These are phyloP conservation scores for Ceratocystis cacaofunesta DNA, from an alignment of 2,329 filamentous ascomycete species.

Conservation along the genomic window DNA sequence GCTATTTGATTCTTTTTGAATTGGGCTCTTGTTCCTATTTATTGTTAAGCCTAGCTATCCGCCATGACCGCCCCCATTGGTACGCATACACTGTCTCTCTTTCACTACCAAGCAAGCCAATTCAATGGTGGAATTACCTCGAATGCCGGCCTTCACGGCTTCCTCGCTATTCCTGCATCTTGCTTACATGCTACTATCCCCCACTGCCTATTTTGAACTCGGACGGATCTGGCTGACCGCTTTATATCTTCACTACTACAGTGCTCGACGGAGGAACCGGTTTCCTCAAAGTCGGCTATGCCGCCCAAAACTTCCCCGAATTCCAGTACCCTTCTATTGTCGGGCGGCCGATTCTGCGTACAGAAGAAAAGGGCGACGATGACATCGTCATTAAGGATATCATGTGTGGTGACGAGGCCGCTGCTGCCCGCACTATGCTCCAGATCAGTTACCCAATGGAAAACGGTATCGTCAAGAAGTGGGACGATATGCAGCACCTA, in stretches of 20 bases:
- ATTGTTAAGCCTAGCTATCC: background rate
- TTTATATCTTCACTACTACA: constrained; percentile 26
- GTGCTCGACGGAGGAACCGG: constrained; percentile 99
- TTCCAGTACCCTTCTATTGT: constrained; percentile 98
- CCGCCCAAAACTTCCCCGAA: constrained; percentile 98
- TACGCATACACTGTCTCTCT: background rate
- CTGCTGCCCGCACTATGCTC: constrained; percentile 87
- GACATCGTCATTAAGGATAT: constrained; percentile 79
- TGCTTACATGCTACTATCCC: background rate
- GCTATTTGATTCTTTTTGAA: background rate
- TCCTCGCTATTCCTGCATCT: background rate
- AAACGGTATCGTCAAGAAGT: constrained; percentile 97
- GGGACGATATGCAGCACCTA: constrained; percentile 99
- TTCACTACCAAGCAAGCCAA: background rate
- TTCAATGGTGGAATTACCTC: background rate
- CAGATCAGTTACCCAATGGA: constrained; percentile 99
- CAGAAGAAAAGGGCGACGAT: constrained; percentile 61
- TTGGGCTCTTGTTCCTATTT: background rate
- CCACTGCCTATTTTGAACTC: constrained; percentile 9
- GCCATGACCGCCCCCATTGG: constrained; percentile 13
- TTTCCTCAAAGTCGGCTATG: constrained; percentile 99
- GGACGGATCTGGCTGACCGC: constrained; percentile 7
- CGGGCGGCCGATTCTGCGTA: constrained; percentile 89
- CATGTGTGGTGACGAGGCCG: constrained; percentile 98
- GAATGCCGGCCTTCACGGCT: background rate